Percentiles rank a stretch among this genome's conserved stretches.
These are phyloP conservation scores for Phaeophleospora eucalypticola DNA, from an alignment of 2,329 filamentous ascomycete genomes.

Conservation along the genomic window DNA sequence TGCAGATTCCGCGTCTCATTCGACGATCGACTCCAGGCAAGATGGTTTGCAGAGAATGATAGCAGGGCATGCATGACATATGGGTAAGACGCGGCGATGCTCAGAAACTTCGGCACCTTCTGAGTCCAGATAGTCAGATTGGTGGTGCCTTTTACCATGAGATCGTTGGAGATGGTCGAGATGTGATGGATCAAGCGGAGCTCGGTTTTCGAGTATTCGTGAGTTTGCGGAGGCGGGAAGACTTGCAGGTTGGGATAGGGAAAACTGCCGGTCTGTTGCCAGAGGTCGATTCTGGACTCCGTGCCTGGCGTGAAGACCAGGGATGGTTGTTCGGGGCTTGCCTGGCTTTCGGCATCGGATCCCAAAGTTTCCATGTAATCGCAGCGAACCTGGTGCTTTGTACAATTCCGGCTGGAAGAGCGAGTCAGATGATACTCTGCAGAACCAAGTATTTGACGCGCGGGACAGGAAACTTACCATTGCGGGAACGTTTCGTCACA, in stretches of 20 bases:
- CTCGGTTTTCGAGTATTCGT: slow-evolving; percentile 70
- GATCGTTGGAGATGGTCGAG: slow-evolving; percentile 76
- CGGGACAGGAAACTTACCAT: slow-evolving; percentile 59
- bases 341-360: slow-evolving; percentile 55
- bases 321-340: slow-evolving; percentile 53
- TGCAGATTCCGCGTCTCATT: slow-evolving; percentile 81
- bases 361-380: slow-evolving; percentile 89
- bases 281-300: slow-evolving; percentile 73
- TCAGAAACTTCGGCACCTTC: slow-evolving; percentile 86
- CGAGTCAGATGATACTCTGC: slow-evolving; percentile 1
- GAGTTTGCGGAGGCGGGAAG: slow-evolving; percentile 69
- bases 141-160: slow-evolving; percentile 66
- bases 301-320: slow-evolving; percentile 85
- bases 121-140: slow-evolving; percentile 89
- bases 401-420: slow-evolving; percentile 78
- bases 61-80: slow-evolving; percentile 95
- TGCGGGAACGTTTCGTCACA: slow-evolving; percentile 98
- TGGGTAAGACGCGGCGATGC: slow-evolving; percentile 72
- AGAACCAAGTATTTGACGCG: too few species aligned
- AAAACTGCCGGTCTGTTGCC: slow-evolving; percentile 79
- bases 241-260: slow-evolving; percentile 79
- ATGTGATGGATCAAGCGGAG: slow-evolving; percentile 88
- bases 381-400: slow-evolving; percentile 97
- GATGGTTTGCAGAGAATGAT: slow-evolving; percentile 89
- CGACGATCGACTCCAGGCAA: slow-evolving; percentile 84